Conservation (phyloP, 2,329 filamentous ascomycete species). For the Claviceps capensis region DNA sequence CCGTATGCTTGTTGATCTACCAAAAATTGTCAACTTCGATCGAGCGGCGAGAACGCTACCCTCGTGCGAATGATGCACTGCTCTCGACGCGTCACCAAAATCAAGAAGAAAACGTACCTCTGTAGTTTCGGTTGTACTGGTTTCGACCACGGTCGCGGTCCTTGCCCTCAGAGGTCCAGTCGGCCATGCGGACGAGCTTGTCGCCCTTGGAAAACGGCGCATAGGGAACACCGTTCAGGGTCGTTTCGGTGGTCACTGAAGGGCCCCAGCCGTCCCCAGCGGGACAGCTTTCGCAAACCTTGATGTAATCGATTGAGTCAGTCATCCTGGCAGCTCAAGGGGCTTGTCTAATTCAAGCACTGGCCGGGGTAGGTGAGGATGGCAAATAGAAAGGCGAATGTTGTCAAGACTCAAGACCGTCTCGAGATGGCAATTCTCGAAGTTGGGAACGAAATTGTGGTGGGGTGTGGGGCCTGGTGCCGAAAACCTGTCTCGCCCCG, state of each 20-base stretch:
- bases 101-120: conserved; percentile 43
- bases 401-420: conserved; percentile 2
- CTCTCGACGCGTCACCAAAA: background rate
- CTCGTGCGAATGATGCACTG: background rate
- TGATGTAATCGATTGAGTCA: conserved; percentile 42
- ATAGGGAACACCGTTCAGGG: conserved; percentile 87
- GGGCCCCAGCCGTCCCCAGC: conserved; percentile 81
- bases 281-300: conserved; percentile 59
- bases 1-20: conserved; percentile 95
- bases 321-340: conserved; percentile 24
- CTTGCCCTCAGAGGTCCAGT: conserved; percentile 91
- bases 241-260: conserved; percentile 67
- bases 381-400: background rate
- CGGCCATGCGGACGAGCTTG: conserved; percentile 97
- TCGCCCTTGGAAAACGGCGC: conserved; percentile 97
- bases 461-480: conserved; percentile 23
- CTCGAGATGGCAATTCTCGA: conserved; percentile 13
- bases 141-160: conserved; percentile 65
- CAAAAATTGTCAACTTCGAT: background rate
- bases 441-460: conserved; percentile 25
- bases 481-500: conserved; percentile 19
- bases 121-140: conserved; percentile 85
- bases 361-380: background rate
- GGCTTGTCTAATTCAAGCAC: background rate
- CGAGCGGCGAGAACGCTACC: background rate